Conservation (phyloP, 257 asterid genomes). For the Solanum okadae region DNA sequence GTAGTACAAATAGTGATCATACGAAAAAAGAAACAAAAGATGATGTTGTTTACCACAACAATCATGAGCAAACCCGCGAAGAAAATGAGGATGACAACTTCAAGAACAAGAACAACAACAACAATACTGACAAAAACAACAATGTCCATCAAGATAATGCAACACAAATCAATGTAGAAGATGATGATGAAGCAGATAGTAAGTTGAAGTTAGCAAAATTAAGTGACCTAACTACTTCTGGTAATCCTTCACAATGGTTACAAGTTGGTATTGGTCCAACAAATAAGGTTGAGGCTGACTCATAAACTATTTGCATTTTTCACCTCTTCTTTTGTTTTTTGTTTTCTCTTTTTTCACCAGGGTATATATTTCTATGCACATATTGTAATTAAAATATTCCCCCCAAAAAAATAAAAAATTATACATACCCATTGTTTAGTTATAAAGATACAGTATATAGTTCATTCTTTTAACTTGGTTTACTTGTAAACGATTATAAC, state of each 20-base stretch:
- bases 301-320: not conserved
- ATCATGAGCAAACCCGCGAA: not conserved
- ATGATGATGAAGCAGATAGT: constrained; percentile 68
- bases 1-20: not conserved
- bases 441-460: not conserved
- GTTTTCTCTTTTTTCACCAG: not conserved
- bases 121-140: not conserved
- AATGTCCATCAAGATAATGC: not conserved
- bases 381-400: not conserved
- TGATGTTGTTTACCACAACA: not conserved
- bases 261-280: constrained; percentile 81
- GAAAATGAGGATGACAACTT: not conserved
- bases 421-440: not conserved
- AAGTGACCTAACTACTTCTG: not conserved
- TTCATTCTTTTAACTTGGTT: not conserved
- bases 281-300: constrained; percentile 22
- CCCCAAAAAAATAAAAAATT: not conserved
- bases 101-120: not conserved
- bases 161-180: not conserved
- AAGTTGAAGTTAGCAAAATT: constrained; percentile 49
- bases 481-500: not conserved
- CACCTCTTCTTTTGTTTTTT: not conserved
- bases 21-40: not conserved
- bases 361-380: not conserved
- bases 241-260: constrained; percentile 50